A percentile compares a stretch with the other conserved stretches of the same genome.
These are phyloP conservation scores for Colletotrichum siamense DNA, from an alignment of 2,329 filamentous ascomycete genomes.

Conservation along the genomic window DNA sequence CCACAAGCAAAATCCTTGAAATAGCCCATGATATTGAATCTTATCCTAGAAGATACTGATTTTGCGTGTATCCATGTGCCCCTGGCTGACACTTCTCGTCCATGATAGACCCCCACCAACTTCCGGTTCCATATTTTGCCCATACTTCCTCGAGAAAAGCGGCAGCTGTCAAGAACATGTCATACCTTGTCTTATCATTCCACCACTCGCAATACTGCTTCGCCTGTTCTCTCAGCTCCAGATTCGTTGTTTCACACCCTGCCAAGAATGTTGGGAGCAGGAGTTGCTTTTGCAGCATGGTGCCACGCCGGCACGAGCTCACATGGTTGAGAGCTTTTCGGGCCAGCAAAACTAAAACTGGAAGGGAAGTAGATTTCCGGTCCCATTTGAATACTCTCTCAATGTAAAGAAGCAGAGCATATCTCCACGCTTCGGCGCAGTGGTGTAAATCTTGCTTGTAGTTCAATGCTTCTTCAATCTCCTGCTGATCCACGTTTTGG, in stretches of 20 bases:
- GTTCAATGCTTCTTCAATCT: constrained; percentile 7
- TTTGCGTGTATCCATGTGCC: not conserved
- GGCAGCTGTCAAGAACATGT: constrained; percentile 31
- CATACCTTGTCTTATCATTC: constrained; percentile 33
- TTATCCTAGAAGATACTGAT: not conserved
- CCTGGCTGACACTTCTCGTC: not conserved
- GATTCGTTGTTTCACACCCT: constrained; percentile 31
- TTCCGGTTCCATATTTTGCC: not conserved
- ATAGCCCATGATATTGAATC: not conserved
- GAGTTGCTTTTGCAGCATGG: constrained; percentile 38
- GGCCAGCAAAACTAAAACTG: constrained; percentile 26
- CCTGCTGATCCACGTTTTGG: not conserved
- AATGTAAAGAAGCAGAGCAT: constrained; percentile 36
- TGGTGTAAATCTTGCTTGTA: constrained; percentile 33
- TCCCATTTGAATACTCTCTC: constrained; percentile 32
- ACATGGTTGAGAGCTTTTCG: constrained; percentile 35
- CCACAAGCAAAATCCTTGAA: not conserved
- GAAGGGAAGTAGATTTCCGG: not conserved
- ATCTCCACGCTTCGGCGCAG: constrained; percentile 39
- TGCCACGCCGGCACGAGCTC: constrained; percentile 30
- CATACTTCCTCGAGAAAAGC: constrained; percentile 26
- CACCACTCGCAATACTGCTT: constrained; percentile 35
- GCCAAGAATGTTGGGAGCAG: constrained; percentile 41
- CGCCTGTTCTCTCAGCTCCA: constrained; percentile 26
- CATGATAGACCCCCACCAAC: not conserved